Conservation (phyloP, 2,329 filamentous ascomycete species). For the Nannizziopsis arthrosporioides region DNA sequence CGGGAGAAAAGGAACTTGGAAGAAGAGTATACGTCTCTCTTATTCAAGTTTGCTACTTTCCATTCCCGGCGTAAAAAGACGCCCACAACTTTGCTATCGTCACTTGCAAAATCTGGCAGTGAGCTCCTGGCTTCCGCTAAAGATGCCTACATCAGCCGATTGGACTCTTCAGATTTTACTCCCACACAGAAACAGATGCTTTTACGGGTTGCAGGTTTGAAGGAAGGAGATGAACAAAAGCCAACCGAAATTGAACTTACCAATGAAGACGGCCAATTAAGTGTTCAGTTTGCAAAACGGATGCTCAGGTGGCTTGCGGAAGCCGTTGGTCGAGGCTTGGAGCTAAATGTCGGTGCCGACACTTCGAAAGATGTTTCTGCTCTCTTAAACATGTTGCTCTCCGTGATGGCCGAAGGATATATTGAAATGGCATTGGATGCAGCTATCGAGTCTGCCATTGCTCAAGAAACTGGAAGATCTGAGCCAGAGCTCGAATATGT, state of each 20-base stretch:
- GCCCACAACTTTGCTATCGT: conserved; percentile 83
- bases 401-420: conserved; percentile 76
- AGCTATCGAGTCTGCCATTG: conserved; percentile 61
- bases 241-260: conserved; percentile 82
- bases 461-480: conserved; percentile 65
- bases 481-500: conserved; percentile 85
- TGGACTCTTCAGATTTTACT: conserved; percentile 81
- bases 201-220: conserved; percentile 72
- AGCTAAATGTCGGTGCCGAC: conserved; percentile 76
- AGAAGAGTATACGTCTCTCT: conserved; percentile 74
- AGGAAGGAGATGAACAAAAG: conserved; percentile 55
- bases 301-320: conserved; percentile 98
- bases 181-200: conserved; percentile 83
- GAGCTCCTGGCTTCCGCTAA: conserved; percentile 79
- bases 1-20: conserved; percentile 57
- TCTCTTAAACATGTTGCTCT: conserved; percentile 69
- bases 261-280: conserved; percentile 77
- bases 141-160: conserved; percentile 77
- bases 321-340: conserved; percentile 78
- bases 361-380: conserved; percentile 88
- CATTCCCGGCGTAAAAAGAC: conserved; percentile 70
- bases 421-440: conserved; percentile 54
- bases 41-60: conserved; percentile 96
- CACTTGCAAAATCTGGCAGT: conserved; percentile 76
- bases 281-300: conserved; percentile 77